Percentiles rank a stretch among this genome's conserved stretches.
Evolutionary conservation across 176 grass and related monocot species (phyloP).

Genomic region (Aegilops bicornis): DNA sequence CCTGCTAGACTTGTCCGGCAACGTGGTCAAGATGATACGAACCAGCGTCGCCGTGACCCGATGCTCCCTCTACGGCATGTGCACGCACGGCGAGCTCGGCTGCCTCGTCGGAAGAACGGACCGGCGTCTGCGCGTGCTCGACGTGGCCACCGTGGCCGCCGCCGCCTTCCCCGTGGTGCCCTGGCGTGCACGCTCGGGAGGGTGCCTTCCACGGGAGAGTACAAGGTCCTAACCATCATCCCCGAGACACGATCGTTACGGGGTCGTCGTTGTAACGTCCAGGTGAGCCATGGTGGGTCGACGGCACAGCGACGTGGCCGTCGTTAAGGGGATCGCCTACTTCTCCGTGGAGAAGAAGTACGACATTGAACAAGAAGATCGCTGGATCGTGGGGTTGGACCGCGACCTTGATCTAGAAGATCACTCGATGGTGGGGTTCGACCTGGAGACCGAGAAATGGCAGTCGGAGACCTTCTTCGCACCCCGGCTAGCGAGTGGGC

Average conservation of each 20-base stretch:
- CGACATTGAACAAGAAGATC: too few species aligned
- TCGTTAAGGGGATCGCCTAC: too few species aligned
- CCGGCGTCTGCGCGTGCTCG: not conserved
- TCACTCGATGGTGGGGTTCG: not conserved
- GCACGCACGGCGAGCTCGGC: not conserved
- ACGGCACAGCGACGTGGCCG: too few species aligned
- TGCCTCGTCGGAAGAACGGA: not conserved
- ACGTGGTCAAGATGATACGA: not conserved
- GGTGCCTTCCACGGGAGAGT: not conserved
- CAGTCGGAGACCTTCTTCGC: not conserved
- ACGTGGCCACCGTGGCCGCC: not conserved
- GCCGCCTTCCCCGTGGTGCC: not conserved
- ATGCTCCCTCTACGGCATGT: not conserved
- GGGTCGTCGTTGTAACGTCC: too few species aligned
- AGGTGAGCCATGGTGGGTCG: too few species aligned
- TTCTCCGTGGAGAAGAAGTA: too few species aligned
- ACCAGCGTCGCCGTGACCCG: not conserved
- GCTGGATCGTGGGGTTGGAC: not conserved
- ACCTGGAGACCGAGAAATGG: not conserved
- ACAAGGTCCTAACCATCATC: not conserved
- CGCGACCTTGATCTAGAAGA: not conserved
- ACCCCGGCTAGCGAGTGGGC: not conserved
- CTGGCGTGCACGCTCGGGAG: not conserved
- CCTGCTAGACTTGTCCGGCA: not conserved
- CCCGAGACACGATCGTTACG: not conserved